Base-by-base conservation (phyloP, 2,329 filamentous ascomycete genomes). In the Botrytis elliptica region DNA sequence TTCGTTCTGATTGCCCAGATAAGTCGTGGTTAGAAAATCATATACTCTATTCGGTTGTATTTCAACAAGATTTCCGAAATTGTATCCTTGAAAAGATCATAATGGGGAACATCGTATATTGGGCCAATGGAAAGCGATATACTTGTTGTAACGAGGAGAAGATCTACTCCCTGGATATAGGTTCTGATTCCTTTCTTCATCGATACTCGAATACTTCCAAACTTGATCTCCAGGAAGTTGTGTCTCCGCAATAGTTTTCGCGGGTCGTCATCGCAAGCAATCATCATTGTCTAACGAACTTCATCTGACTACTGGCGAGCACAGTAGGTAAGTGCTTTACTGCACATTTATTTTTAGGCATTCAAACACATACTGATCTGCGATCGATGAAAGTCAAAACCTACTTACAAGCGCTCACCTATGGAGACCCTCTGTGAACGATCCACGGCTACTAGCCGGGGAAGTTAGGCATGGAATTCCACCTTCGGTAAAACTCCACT, bases 161-260 rank as follows among this genome's bases (percentile, higher is more conserved):
- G 18, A 57, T 42, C 49, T 57, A 55, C 46, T 69, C 29, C 18
- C 33, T 55, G 49, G 36, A 12, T 20, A 40, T 42, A 22, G 65
- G 8, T 52, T 49, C 14, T 52, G 46, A 10, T 29, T 67, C 49
- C 40, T 42, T 57, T 68, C 66, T 68, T 68, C 66, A 42, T 57
- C 55, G 49, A 44, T 57, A 69, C 49, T 33, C 49, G 25, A 52
- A n/a, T 52, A 52, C 52, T 18, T 55, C 52, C n/a, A 40, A n/a
- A 63, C 60, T 42, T 42, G 60, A 63, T 16, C 3, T 42, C 66
- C 49, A 42, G n/a, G n/a, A 68, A 22, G 66, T 68, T 57, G 36
- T 57, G n/a, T 57, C 66, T 42, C 36, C 49, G 36, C 65, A 49
- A 68, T 20, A 18, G 40, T 18, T 12, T 20, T 69, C 36, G 33